Conservation (phyloP, 2,329 filamentous ascomycete genomes). For the Xylariomycetidae sp. region DNA sequence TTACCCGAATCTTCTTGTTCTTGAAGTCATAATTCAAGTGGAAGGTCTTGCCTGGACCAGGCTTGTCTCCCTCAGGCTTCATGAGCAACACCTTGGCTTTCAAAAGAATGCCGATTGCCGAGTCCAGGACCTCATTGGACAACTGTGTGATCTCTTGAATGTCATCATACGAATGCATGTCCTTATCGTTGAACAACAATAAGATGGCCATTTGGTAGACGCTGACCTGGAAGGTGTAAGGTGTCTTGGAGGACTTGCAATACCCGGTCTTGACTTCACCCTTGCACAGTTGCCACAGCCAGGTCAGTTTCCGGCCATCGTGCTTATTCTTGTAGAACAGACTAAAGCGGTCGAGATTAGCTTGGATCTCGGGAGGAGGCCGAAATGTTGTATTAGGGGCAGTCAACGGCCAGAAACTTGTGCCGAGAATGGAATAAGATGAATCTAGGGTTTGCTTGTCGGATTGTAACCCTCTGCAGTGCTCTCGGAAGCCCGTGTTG, state of each 20-base stretch:
- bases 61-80: conserved; percentile 67
- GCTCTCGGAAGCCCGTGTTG: conserved; percentile 82
- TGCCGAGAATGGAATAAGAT: conserved; percentile 87
- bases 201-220: conserved; percentile 98
- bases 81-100: conserved; percentile 87
- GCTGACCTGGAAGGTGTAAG: conserved; percentile 95
- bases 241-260: conserved; percentile 81
- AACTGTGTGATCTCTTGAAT: conserved; percentile 79
- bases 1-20: conserved; percentile 96
- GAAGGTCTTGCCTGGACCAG: conserved; percentile 74
- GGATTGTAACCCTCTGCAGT: conserved; percentile 59
- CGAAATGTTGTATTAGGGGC: conserved; percentile 85
- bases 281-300: conserved; percentile 98
- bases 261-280: conserved; percentile 94
- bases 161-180: conserved; percentile 80
- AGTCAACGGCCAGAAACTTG: conserved; percentile 93
- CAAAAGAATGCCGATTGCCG: conserved; percentile 77
- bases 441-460: conserved; percentile 75
- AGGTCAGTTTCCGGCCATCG: conserved; percentile 91
- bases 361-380: conserved; percentile 77
- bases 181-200: conserved; percentile 88
- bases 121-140: conserved; percentile 77
- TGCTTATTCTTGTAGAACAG: conserved; percentile 96
- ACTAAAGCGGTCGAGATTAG: conserved; percentile 84
- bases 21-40: conserved; percentile 92